Percentiles rank a stretch among this genome's conserved stretches.
These are phyloP conservation scores for Blepharisma undulans DNA, from an alignment of 169 alveolate species.

Conservation along the genomic window DNA sequence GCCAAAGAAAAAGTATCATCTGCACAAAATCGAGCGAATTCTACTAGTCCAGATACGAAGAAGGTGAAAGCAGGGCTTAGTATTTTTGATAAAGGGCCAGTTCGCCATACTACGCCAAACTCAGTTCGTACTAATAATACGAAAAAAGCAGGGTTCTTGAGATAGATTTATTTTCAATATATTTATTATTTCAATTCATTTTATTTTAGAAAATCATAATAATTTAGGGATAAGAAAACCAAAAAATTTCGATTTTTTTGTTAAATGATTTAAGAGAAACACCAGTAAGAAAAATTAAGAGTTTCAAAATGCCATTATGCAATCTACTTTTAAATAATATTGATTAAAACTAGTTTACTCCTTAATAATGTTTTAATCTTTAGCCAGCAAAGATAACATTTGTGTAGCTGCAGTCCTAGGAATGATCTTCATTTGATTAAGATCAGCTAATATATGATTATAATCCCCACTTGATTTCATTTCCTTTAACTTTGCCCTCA, in stretches of 20 bases:
- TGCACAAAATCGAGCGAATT: background rate
- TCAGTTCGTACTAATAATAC: background rate
- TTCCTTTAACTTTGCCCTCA: background rate
- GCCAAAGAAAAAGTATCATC: background rate
- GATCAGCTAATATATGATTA: background rate
- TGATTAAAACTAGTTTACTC: background rate
- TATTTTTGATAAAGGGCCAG: slow-evolving; percentile 5
- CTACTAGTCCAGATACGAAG: background rate
- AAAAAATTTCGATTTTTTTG: too few species aligned
- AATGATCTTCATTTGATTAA: background rate
- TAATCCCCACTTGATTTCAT: background rate
- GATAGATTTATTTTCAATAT: background rate
- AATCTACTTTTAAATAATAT: too few species aligned
- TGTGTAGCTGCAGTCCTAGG: background rate
- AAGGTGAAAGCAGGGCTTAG: background rate
- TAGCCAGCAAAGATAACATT: background rate
- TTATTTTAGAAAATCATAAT: too few species aligned
- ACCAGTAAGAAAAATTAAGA: background rate
- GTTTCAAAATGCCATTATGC: background rate
- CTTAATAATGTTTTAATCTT: background rate
- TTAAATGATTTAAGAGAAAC: background rate
- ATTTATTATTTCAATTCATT: background rate
- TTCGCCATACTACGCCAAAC: background rate
- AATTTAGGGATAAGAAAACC: too few species aligned
- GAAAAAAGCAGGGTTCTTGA: background rate